These are phyloP conservation scores for Lonicera japonica DNA, from an alignment of 129 eudicot genomes.

Conservation along the genomic window DNA sequence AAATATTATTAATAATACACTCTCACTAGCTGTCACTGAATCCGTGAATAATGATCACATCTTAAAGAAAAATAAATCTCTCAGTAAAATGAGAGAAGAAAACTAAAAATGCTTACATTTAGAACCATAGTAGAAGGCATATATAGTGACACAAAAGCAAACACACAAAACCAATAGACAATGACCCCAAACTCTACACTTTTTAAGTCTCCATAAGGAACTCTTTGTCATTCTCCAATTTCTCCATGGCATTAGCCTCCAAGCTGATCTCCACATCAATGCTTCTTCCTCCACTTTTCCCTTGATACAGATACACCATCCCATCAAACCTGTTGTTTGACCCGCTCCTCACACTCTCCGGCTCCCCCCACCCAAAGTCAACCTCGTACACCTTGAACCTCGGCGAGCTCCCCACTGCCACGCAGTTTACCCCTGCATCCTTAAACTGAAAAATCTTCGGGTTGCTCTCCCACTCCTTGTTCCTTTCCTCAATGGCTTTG, in stretches of 20 bases:
- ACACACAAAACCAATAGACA: too few relatives aligned
- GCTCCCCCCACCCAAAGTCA: constrained; percentile 87
- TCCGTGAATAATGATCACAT: too few relatives aligned
- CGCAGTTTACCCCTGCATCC: constrained; percentile 95
- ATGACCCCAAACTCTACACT: too few relatives aligned
- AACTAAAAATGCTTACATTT: too few relatives aligned
- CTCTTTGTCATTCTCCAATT: constrained; percentile 72
- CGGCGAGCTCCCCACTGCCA: constrained; percentile 97
- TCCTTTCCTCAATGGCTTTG: constrained; percentile 55
- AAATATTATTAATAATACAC: too few relatives aligned
- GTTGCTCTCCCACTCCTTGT: constrained; percentile 80
- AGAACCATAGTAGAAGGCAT: too few relatives aligned
- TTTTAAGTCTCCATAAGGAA: constrained; percentile 45
- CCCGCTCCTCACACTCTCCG: constrained; percentile 94
- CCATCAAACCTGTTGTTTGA: constrained; percentile 91
- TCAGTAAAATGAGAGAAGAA: too few relatives aligned
- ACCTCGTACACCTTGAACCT: constrained; percentile 88
- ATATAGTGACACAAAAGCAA: too few relatives aligned
- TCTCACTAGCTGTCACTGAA: too few relatives aligned
- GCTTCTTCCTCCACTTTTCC: constrained; percentile 70
- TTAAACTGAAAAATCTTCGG: constrained; percentile 79
- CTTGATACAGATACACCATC: constrained; percentile 88
- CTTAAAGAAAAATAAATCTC: too few relatives aligned
- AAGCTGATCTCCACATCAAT: constrained; percentile 92
- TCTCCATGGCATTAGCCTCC: constrained; percentile 89